These are phyloP conservation scores for Podila horticola DNA, from an alignment of 192 early-diverging fungal species.

Conservation along the genomic window DNA sequence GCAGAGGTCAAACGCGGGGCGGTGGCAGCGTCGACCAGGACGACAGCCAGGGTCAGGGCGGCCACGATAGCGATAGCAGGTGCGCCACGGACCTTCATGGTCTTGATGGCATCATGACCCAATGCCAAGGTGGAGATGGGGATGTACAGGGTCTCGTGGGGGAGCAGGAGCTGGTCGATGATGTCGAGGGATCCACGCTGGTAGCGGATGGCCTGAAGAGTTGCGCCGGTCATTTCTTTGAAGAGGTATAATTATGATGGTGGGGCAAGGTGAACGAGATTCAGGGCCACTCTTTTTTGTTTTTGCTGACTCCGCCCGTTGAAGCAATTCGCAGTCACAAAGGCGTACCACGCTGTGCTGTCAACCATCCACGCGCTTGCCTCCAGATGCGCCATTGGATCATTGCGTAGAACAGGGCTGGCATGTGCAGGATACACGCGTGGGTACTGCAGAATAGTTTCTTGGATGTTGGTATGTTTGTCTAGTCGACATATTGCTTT, in stretches of 20 bases:
- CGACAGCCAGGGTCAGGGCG: conserved; percentile 88
- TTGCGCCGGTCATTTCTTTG: conserved; percentile 38
- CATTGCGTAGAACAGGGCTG: too few relatives aligned
- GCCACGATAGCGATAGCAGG: conserved; percentile 99
- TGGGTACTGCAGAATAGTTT: too few relatives aligned
- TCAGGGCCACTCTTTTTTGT: too few relatives aligned
- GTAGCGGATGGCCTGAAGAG: conserved; percentile 67
- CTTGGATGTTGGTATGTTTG: too few relatives aligned
- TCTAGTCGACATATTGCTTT: too few relatives aligned
- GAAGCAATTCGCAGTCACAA: too few relatives aligned
- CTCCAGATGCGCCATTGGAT: too few relatives aligned
- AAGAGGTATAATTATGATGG: neutral
- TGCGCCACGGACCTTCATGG: conserved; percentile 93
- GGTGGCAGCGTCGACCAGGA: conserved; percentile 55
- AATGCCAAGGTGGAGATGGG: conserved; percentile 66
- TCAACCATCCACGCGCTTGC: too few relatives aligned
- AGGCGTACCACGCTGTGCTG: too few relatives aligned
- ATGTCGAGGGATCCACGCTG: conserved; percentile 70
- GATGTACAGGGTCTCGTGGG: conserved; percentile 85
- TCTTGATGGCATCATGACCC: conserved; percentile 89
- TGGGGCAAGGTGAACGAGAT: neutral
- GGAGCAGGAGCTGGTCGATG: conserved; percentile 93
- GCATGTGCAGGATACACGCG: too few relatives aligned
- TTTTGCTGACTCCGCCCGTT: too few relatives aligned
- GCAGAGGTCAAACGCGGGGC: conserved; percentile 36